Conservation (phyloP, 2,329 filamentous ascomycete species). For the Penicillium janthinellum region DNA sequence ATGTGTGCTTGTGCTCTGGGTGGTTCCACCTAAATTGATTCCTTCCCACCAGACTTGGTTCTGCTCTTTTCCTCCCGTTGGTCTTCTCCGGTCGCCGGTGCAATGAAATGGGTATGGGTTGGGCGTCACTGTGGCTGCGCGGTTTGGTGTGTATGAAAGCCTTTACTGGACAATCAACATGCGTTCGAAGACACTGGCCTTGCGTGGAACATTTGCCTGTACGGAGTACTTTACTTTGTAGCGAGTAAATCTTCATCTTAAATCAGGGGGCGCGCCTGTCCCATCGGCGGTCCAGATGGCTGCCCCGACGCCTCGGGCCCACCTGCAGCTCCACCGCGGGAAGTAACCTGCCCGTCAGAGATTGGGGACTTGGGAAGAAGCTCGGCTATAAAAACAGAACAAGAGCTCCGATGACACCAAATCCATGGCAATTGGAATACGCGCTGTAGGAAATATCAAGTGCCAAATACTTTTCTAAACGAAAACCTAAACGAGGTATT, state of each 20-base stretch:
- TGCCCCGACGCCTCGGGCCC: slow-evolving; percentile 16
- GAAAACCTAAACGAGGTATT: slow-evolving; percentile 27
- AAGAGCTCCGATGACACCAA: background rate
- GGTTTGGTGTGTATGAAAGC: slow-evolving; percentile 24
- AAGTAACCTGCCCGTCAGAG: background rate
- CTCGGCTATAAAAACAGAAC: background rate
- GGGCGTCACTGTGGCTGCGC: slow-evolving; percentile 26
- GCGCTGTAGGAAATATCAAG: background rate
- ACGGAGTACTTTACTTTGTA: background rate
- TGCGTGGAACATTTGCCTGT: background rate
- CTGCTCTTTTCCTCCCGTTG: slow-evolving; percentile 17
- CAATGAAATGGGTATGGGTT: slow-evolving; percentile 23
- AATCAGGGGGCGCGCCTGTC: background rate
- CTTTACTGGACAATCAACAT: slow-evolving; percentile 20
- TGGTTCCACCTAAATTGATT: slow-evolving; percentile 30
- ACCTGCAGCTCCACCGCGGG: slow-evolving; percentile 17
- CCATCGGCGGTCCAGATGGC: slow-evolving; percentile 10
- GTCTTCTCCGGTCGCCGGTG: slow-evolving; percentile 19
- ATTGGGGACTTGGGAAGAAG: background rate
- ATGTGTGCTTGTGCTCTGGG: slow-evolving; percentile 21
- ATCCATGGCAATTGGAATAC: background rate
- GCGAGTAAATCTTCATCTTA: background rate
- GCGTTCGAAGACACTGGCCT: slow-evolving; percentile 2
- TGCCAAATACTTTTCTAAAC: slow-evolving; percentile 22
- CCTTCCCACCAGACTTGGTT: slow-evolving; percentile 22